Evolutionary conservation across 805 yeast species (phyloP).

Genomic region (Metschnikowia hibisci): DNA sequence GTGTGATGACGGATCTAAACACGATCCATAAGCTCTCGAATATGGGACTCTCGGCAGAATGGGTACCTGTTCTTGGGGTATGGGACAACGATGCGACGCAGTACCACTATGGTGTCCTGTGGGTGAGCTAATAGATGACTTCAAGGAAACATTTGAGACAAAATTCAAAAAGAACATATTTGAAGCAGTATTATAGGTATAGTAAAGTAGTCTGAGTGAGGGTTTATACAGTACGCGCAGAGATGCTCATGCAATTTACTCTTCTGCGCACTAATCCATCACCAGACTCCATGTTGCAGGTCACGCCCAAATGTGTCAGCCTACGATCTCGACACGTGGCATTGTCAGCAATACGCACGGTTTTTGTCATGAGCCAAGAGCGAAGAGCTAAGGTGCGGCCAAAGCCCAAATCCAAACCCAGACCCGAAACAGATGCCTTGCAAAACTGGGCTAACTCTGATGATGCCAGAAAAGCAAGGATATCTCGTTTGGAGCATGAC

Average conservation of each 20-base stretch:
- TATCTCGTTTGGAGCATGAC: constrained; percentile 23
- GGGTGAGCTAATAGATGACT: constrained; percentile 7
- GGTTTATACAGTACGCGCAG: background rate
- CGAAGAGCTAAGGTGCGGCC: constrained; percentile 9
- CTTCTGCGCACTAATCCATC: background rate
- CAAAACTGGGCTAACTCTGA: constrained; percentile 24
- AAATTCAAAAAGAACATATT: background rate
- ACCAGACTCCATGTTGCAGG: background rate
- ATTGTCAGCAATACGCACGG: constrained; percentile 5
- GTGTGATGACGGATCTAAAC: constrained; percentile 10
- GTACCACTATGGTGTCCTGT: constrained; percentile 10
- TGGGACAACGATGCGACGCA: constrained; percentile 13
- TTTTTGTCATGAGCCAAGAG: constrained; percentile 15
- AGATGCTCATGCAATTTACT: constrained; percentile 1
- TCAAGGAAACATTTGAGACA: background rate
- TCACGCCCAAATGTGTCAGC: background rate
- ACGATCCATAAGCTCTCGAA: constrained; percentile 11
- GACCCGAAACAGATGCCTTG: constrained; percentile 6
- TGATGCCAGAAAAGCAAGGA: constrained; percentile 16
- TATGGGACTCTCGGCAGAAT: constrained; percentile 16
- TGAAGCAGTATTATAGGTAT: too few relatives aligned
- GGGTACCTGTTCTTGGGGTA: constrained; percentile 16
- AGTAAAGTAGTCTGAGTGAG: too few relatives aligned
- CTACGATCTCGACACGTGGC: constrained; percentile 4
- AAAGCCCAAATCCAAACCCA: constrained; percentile 8